Evolutionary conservation across 2,329 filamentous ascomycete genomes (phyloP), one percentile per base, ranked within the genome.

Genomic region (Daldinia eschscholtzii): DNA sequence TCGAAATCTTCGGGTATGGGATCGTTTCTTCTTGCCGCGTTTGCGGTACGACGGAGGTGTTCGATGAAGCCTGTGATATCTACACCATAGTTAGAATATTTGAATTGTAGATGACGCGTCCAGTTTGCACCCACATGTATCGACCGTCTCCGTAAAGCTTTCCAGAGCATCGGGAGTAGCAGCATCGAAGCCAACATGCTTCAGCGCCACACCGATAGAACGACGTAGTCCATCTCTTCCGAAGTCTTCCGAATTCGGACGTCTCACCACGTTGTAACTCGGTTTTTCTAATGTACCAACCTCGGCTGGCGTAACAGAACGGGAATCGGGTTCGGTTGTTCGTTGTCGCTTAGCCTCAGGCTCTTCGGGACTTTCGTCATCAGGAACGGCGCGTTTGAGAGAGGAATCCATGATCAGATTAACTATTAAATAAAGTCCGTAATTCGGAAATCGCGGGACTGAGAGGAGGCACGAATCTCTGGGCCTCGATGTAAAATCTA

Each of bases 1-100:
- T 88, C 85, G 68, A 88, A 90, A 75, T 91, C 89, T 39, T 80
- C 77, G 0, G 88, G 88, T 2, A 85, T 84, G 0, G 87, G 84
- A 58, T 85, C 80, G 15, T 83, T 82, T 63, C 89, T 83, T 37
- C 87, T 84, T 23, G 86, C 81, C 1, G 83, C 80, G 13, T 85
- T 78, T 20, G 86, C 81, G 18, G 84, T 76, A 26, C 78, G 79
- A 70, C 84, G 85, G 55, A 86, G 76, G 59, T 86, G 82, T 13
- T 82, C 76, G n/a, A 84, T 79, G 18, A 89, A 80, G 5, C 81
- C 83, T 2, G 80, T 76, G 15, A 88, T 73, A 69, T 88, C 87
- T 89, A 69, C 12, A 56, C 6, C 15, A 42, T 57, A 63, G 69
- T 77, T 70, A 79, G 74, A 72, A 76, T n/a, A 67, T 2, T n/a